Percentiles rank a stretch among this genome's conserved stretches.
phyloP scores from a whole-genome alignment of 371 early-diverging fungal species.

The Mortierella sp. region DNA sequence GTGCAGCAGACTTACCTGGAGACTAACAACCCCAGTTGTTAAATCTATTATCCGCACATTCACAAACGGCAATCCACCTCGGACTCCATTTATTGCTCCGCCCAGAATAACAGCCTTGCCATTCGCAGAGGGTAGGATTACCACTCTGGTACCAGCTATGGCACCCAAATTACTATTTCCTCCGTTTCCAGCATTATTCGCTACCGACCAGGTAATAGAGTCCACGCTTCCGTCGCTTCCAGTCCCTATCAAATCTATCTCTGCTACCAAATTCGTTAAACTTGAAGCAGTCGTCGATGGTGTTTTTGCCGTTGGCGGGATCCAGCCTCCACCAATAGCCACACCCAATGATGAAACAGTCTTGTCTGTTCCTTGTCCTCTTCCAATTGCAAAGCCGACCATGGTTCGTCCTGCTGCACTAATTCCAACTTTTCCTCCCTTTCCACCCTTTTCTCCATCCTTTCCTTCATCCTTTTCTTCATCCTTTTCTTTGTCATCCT shows the following conservation, averaged over 20 bases:
- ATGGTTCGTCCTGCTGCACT: constrained; percentile 42
- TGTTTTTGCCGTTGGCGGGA: constrained; percentile 14
- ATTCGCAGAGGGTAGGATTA: constrained; percentile 16
- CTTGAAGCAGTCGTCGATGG: constrained; percentile 20
- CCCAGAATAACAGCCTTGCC: constrained; percentile 42
- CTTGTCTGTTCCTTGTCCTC: neutral
- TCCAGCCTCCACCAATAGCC: constrained; percentile 47
- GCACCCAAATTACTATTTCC: constrained; percentile 28
- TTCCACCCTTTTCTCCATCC: neutral
- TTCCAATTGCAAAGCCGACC: constrained; percentile 29
- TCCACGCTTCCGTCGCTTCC: constrained; percentile 8
- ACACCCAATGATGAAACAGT: constrained; percentile 19
- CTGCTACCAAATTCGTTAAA: constrained; percentile 24
- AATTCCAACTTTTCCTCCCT: neutral
- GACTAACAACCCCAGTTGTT: constrained; percentile 27
- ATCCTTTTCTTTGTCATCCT: no score
- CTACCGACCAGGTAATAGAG: constrained; percentile 13
- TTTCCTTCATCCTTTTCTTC: no score
- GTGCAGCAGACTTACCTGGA: constrained; percentile 31
- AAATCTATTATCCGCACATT: constrained; percentile 36
- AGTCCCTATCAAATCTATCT: constrained; percentile 25
- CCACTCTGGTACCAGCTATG: constrained; percentile 29
- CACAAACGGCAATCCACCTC: constrained; percentile 27
- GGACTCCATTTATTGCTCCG: constrained; percentile 17
- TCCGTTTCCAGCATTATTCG: constrained; percentile 17